Evolutionary conservation across 2,329 filamentous ascomycete genomes (phyloP).

Genomic region (Talaromyces sp.): DNA sequence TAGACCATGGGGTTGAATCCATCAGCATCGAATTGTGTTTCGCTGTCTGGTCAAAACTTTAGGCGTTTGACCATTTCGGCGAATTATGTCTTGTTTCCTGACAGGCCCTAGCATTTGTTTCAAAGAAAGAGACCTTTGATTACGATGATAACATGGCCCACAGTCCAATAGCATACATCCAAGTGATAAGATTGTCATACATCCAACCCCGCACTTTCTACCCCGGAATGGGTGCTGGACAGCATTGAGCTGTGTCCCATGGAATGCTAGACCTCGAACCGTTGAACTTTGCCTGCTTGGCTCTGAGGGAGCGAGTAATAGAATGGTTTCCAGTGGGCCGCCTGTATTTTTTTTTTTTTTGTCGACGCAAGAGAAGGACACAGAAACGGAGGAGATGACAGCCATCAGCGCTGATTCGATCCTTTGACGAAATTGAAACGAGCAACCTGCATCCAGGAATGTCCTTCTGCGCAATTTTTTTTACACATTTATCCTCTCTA

Average conservation of each 20-base stretch:
- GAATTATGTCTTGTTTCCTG: neutral
- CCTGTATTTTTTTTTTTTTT: too few species aligned
- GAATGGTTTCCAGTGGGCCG: neutral
- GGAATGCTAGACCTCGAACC: slow-evolving; percentile 8
- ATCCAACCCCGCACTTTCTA: slow-evolving; percentile 13
- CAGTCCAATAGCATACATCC: neutral
- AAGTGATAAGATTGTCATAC: neutral
- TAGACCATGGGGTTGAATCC: neutral
- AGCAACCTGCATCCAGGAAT: neutral
- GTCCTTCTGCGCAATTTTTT: neutral
- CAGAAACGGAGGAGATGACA: neutral
- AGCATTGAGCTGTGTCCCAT: slow-evolving; percentile 6
- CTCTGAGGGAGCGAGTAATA: neutral
- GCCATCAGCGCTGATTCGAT: neutral
- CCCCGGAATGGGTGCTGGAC: slow-evolving; percentile 1
- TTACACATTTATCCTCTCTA: neutral
- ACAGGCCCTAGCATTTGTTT: neutral
- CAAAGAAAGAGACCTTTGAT: neutral
- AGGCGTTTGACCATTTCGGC: neutral
- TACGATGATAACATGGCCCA: neutral
- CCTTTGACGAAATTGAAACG: neutral
- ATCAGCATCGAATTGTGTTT: neutral
- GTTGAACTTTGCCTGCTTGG: neutral
- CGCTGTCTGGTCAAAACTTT: neutral
- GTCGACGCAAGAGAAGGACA: neutral